A percentile compares a stretch with the other conserved stretches of the same genome.
Evolutionary conservation across 1,284 basidiomycete species (phyloP).

Genomic region (Bondarzewia mesenterica): DNA sequence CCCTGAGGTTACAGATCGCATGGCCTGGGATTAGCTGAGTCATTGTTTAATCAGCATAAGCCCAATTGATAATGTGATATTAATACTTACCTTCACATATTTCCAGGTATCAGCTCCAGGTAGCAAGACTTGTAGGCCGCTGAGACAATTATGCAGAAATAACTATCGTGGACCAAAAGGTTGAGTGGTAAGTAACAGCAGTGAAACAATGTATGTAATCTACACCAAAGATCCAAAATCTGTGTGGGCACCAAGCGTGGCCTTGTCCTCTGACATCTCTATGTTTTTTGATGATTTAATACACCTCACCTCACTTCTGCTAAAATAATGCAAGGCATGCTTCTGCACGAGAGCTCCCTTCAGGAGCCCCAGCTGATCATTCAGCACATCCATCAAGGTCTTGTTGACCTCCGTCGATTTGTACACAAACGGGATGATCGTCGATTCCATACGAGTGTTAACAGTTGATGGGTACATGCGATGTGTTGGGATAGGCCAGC

Average conservation of each 20-base stretch:
- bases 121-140: constrained; percentile 63
- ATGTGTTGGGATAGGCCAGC: constrained; percentile 10
- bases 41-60: background rate
- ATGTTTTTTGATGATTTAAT: constrained; percentile 22
- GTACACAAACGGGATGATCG: constrained; percentile 24
- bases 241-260: constrained; percentile 26
- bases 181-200: background rate
- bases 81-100: constrained; percentile 51
- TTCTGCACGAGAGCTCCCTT: constrained; percentile 19
- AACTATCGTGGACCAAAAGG: constrained; percentile 28
- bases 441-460: constrained; percentile 22
- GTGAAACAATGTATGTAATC: background rate
- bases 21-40: constrained; percentile 24
- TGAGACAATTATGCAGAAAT: constrained; percentile 61
- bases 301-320: constrained; percentile 31
- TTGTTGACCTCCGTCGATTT: constrained; percentile 26
- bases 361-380: constrained; percentile 24
- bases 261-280: constrained; percentile 17
- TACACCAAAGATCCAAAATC: constrained; percentile 28
- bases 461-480: constrained; percentile 3
- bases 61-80: background rate
- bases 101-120: constrained; percentile 60
- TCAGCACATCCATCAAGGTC: constrained; percentile 24
- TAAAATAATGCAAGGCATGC: constrained; percentile 23
- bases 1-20: constrained; percentile 20